Percentiles rank a stretch among this genome's conserved stretches.
phyloP scores from a whole-genome alignment of 495 filamentous ascomycete species.

The Xylaria sp. region DNA sequence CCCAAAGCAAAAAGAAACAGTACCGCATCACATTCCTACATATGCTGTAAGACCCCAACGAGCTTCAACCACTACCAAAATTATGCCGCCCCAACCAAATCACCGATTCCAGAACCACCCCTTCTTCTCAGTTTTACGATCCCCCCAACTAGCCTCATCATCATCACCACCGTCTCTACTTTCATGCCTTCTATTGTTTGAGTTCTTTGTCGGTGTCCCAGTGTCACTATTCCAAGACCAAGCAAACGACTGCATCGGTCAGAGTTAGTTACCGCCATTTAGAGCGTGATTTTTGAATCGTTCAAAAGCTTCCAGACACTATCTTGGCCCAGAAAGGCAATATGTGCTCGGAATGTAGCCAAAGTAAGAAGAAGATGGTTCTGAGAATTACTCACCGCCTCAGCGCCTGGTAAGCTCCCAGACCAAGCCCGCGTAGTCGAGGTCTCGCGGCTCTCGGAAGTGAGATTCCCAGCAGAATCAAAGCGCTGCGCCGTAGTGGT shows the following conservation, averaged over 20 bases:
- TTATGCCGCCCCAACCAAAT: background rate
- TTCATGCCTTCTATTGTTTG: background rate
- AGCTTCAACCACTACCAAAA: background rate
- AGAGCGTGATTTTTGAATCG: too few species aligned
- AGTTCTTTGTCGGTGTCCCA: background rate
- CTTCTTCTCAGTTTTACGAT: constrained; percentile 26
- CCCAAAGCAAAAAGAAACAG: background rate
- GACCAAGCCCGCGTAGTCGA: constrained; percentile 16
- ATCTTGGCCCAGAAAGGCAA: too few species aligned
- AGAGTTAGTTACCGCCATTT: too few species aligned
- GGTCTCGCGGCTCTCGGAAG: constrained; percentile 22
- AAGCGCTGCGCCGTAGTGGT: constrained; percentile 27
- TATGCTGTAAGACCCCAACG: background rate
- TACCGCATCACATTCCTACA: background rate
- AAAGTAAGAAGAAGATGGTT: too few species aligned
- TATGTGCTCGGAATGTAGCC: too few species aligned
- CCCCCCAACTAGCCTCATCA: background rate
- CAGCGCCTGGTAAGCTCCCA: constrained; percentile 3
- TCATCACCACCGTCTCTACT: background rate
- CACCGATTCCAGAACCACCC: constrained; percentile 47
- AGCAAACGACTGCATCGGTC: background rate
- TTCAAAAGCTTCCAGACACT: too few species aligned
- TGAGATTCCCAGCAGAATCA: constrained; percentile 33
- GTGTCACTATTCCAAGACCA: constrained; percentile 18
- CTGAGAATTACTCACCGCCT: background rate